Evolutionary conservation across 495 filamentous ascomycete species (phyloP), one percentile per base, ranked within the genome.

Genomic region (Pyrenula massariospora): DNA sequence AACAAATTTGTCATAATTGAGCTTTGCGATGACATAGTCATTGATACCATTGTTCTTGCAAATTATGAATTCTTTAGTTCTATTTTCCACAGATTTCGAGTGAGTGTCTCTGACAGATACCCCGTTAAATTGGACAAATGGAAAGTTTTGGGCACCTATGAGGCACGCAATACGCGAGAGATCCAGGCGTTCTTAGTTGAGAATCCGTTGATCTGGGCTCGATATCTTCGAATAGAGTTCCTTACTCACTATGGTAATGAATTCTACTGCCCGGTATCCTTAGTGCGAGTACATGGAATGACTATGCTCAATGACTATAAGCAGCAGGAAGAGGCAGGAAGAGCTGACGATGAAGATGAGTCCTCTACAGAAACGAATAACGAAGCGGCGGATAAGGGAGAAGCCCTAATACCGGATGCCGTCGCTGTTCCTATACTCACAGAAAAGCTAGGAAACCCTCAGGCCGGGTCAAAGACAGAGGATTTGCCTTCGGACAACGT

Each of bases 11-110:
- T 97, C 54, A 88, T 96, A 59, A 80, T 98, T 54, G 92, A 98
- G 68, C 71, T 86, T 1, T 88, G 84, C 63, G 89, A 96, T 67
- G 90, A 96, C 58, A 96, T 98, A 54, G 77, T 96, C 49, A 86
- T 98, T 55, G 93, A 98, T 67, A 98, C 93, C 2, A 77, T 98
- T 25, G 93, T 96, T 1, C 78, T 98, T 20, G 92, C 93, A 48
- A 98, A 97, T 68, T 98, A 92, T 67, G 93, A 96, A 69, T 98
- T 98, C 74, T 98, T 98, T 72, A 95, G 89, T 54, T 94, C 88
- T 59, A 96, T 95, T 77, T 89, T 97, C 63, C 86, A 89, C 55
- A 86, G 82, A 21, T 95, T 98, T 67, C 77, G 87, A 20, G 83
- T 97, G 54, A 90, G 86, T 64, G 91, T 96, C 22, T 89, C 90